Base-by-base conservation (phyloP, 768 basidiomycete genomes). In the Boletus vermiculosoides region DNA sequence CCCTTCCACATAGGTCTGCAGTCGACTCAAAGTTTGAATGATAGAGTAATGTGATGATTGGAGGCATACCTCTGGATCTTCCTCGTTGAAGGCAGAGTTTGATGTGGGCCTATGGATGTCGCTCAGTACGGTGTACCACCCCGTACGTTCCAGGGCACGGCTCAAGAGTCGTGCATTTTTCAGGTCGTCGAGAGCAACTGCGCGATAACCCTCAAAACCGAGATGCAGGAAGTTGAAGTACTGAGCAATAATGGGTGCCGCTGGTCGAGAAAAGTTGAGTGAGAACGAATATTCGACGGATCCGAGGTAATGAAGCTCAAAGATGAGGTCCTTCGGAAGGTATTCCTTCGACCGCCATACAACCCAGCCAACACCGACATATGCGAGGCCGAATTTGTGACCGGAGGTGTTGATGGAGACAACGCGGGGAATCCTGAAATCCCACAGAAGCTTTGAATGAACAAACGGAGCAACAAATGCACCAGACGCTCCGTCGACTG, bases 211-310 rank as follows among this genome's bases (percentile, higher is more conserved):
- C 57, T 80, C 73, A 60, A 80, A 84, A 25, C 84, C 84, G 31
- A 86, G 78, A 63, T 84, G 83, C 39, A 86, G 59, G 68, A 85
- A 80, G 69, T 81, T 85, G 74, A 83, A 86, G 73, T 78, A 87
- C 65, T 84, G 83, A 22, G 76, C 81, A 51, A 85, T 77, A 61
- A 84, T 81, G 5, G 84, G 84, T 48, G 82, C 81, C 37, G 83
- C 82, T 15, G 84, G 80, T 16, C 83, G 80, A 47, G 82, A 83
- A 69, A 83, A 84, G 72, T 84, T 83, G 55, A 83, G 73, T 20
- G 83, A 83, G 71, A 85, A 87, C 1, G 88, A 88, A 70, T 94
- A 94, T 70, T 96, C 91, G 55, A 80, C 76, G 37, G 69, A 77
- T 44, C 77, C 77, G 31, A 77, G 73, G 71, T 78, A 82, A 67